Base-by-base conservation (phyloP, 2,329 filamentous ascomycete genomes). In the Akanthomyces lecanii region DNA sequence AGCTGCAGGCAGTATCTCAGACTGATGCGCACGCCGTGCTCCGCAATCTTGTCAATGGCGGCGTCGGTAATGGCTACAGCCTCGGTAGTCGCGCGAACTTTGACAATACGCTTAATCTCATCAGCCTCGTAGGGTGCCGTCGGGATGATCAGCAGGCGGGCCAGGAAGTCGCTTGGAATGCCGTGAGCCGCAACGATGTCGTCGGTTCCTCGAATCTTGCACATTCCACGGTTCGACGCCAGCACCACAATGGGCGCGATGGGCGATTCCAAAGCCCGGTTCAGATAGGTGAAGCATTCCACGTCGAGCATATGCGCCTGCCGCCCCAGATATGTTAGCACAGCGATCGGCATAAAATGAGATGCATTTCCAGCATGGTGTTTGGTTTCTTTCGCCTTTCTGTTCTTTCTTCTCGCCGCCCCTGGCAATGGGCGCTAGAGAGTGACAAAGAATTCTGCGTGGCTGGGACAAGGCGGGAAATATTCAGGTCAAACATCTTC, bases 261-360 rank as follows among this genome's bases (percentile, higher is more conserved):
- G 68, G 88, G 86, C 62, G 91, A 93, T 82, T 99, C 95, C 69
- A 99, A 85, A n/a, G 95, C 95, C 73, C 93, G 91, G 82, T 98
- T 98, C 72, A 99, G 88, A 79, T 97, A 99, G 69, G 95, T 98
- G 80, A 98, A 99, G 81, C 93, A 96, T 81, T 99, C 95, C 69
- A 99, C 90, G 76, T 99, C 95, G 70, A 99, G 92, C 95, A 99
- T 99, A 81, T 99, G 94, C 65, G 96, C 94, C 92, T 96, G 69
- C 72, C 64, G 68, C 67, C 62, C 63, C 66, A 60, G 65, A 63
- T 62, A 53, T 25, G 58, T 67, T 63, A 63, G 55, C 58, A 50
- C 23, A 18, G 18, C 2, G 8, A 42, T 42, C 33, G 28, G 28
- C 28, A 33, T 42, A 18, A 21, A 54, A 42, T 44, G 48, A 54